These are phyloP conservation scores for Microsporum ferrugineum DNA, from an alignment of 2,329 filamentous ascomycete genomes.

Conservation along the genomic window DNA sequence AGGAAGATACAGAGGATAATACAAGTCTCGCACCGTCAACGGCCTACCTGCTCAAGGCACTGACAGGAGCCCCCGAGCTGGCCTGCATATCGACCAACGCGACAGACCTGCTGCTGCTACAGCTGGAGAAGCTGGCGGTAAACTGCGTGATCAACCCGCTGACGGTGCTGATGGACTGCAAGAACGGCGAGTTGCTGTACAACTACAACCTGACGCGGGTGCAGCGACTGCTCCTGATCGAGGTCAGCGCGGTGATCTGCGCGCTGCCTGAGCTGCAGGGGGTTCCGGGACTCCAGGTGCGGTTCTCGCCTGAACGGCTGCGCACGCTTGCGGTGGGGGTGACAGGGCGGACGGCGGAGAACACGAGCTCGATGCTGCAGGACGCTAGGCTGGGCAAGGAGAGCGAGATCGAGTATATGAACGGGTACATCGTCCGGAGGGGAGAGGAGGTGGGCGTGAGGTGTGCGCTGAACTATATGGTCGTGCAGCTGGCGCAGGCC, in stretches of 20 bases:
- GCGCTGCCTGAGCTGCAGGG: constrained; percentile 61
- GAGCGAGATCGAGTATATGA: constrained; percentile 74
- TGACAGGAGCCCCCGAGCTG: constrained; percentile 53
- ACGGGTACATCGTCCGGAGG: constrained; percentile 71
- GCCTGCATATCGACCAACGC: constrained; percentile 48
- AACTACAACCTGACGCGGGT: constrained; percentile 55
- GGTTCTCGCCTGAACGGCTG: constrained; percentile 52
- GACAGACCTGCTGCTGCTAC: constrained; percentile 54
- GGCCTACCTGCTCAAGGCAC: constrained; percentile 52
- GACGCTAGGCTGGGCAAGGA: constrained; percentile 50
- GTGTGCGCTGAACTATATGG: constrained; percentile 59
- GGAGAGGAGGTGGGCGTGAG: constrained; percentile 63
- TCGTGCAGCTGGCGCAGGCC: constrained; percentile 61
- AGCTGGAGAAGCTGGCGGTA: constrained; percentile 68
- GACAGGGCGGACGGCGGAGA: constrained; percentile 43
- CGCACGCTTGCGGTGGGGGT: constrained; percentile 48
- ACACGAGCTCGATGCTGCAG: constrained; percentile 56
- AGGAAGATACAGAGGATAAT: constrained; percentile 9
- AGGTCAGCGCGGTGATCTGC: constrained; percentile 61
- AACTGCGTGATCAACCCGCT: constrained; percentile 69
- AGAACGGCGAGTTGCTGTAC: constrained; percentile 58
- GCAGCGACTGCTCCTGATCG: constrained; percentile 59
- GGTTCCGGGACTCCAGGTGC: constrained; percentile 47
- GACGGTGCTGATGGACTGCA: constrained; percentile 64
- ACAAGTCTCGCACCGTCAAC: constrained; percentile 24